Base-by-base conservation (phyloP, 768 basidiomycete genomes). In the Lyophyllum shimeji region DNA sequence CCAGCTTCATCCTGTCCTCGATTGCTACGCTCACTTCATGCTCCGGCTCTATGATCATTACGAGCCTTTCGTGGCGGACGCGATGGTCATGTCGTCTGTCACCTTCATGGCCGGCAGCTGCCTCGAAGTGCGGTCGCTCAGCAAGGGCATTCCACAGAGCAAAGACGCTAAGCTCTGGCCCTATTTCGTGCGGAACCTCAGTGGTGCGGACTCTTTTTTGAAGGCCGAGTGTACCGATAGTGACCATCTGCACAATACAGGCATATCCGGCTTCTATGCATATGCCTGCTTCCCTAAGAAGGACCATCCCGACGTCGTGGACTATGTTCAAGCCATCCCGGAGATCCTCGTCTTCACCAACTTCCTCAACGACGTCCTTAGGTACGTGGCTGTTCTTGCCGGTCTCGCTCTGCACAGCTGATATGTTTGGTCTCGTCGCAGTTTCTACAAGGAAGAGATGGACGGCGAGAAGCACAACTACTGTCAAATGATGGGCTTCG, bases 371-470 rank as follows among this genome's bases (percentile, higher is more conserved):
- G 55, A 56, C 39, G 55, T 56, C n/a, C 55, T 56, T 17, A 56
- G 55, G 55, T 34, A 2, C 25, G 49, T 18, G 13, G 13, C 20
- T 34, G 27, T 24, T 29, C 29, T 29, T 29, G 4, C 29, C 29
- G 29, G n/a, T n/a, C n/a, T 9, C 29, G 29, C 9, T 29, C 29
- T 29, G 29, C 9, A 5, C 9, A 29, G 4, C 29, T 29, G 9
- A 29, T n/a, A 29, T 29, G 29, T 5, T 46, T 53, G 0, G 15
- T 17, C 7, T 29, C 15, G 3, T 23, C 18, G 5, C 31, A 56
- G 55, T n/a, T 56, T 50, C 25, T 56, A 56, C 44, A 56, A 56
- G 44, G 55, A 56, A 42, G 55, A 56, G 37, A 56, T 56, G 55
- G 55, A 56, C 43, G 55, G 55, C 24, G 55, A 56, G 8, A 24